Conservation (phyloP, 768 basidiomycete species). For the Royoungia palumana region DNA sequence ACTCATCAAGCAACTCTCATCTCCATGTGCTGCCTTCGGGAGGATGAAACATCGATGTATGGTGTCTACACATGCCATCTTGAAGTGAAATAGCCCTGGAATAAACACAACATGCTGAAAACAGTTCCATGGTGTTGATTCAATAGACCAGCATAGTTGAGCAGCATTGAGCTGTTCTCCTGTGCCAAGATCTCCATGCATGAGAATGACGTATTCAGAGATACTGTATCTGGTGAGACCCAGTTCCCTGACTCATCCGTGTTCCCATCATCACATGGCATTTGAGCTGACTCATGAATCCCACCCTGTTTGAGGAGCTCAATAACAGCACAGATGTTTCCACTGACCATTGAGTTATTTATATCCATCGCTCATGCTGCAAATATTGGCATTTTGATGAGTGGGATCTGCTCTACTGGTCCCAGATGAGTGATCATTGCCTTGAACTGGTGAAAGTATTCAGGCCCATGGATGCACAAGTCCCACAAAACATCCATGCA, state of each 20-base stretch:
- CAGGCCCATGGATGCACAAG: no score
- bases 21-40: not conserved
- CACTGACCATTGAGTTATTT: not conserved
- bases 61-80: conserved; percentile 31
- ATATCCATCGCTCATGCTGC: no score
- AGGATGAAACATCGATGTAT: conserved; percentile 15
- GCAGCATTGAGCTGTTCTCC: not conserved
- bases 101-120: conserved; percentile 35
- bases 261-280: not conserved
- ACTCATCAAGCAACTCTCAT: conserved; percentile 16
- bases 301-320: not conserved
- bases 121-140: conserved; percentile 16
- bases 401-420: no score
- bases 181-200: conserved; percentile 1
- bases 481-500: no score
- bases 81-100: conserved; percentile 34
- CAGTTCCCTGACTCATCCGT: no score
- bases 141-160: not conserved
- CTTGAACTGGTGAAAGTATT: no score
- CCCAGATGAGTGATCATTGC: no score
- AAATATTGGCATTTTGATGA: no score
- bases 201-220: not conserved
- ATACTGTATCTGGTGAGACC: not conserved
- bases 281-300: not conserved
- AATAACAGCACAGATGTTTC: not conserved